These are phyloP conservation scores for Pythium myriotylum DNA, from an alignment of 352 stramenopile species.

Conservation along the genomic window DNA sequence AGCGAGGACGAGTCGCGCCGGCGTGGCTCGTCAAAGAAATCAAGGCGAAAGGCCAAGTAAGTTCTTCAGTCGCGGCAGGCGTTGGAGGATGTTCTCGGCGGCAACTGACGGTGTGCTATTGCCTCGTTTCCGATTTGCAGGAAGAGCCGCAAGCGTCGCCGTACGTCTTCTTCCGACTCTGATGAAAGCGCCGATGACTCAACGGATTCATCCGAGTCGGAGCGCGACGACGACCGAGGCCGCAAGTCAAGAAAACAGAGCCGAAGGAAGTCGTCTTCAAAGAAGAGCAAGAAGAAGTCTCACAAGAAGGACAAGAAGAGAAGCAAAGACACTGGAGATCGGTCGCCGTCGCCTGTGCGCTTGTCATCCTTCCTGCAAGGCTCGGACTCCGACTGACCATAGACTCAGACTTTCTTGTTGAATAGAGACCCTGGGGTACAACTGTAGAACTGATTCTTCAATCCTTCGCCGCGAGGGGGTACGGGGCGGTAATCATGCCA, in stretches of 20 bases:
- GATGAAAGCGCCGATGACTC: slow-evolving; percentile 39
- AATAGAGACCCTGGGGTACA: not conserved
- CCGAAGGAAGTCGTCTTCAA: slow-evolving; percentile 28
- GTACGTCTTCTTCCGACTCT: slow-evolving; percentile 48
- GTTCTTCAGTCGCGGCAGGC: too few relatives aligned
- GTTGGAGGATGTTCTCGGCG: too few relatives aligned
- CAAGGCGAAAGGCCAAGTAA: slow-evolving; percentile 79
- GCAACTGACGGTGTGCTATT: too few relatives aligned
- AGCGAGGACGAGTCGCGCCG: slow-evolving; percentile 49
- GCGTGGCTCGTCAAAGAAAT: slow-evolving; percentile 51
- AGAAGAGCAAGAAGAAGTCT: slow-evolving; percentile 36
- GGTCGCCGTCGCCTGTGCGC: slow-evolving; percentile 65
- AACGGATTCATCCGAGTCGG: slow-evolving; percentile 16
- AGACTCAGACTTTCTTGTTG: not conserved
- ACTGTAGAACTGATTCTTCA: not conserved
- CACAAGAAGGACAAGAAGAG: slow-evolving; percentile 23
- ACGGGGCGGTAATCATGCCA: not conserved
- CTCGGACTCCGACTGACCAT: slow-evolving; percentile 42
- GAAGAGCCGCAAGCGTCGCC: slow-evolving; percentile 61
- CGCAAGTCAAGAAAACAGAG: slow-evolving; percentile 34
- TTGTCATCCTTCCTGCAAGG: slow-evolving; percentile 92
- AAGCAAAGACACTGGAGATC: slow-evolving; percentile 24
- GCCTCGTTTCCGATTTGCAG: not conserved
- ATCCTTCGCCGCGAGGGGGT: not conserved
- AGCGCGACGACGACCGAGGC: slow-evolving; percentile 21